Percentiles rank a stretch among this genome's conserved stretches.
Conservation (phyloP, 345 rosid species). For the Triadica sebifera region DNA sequence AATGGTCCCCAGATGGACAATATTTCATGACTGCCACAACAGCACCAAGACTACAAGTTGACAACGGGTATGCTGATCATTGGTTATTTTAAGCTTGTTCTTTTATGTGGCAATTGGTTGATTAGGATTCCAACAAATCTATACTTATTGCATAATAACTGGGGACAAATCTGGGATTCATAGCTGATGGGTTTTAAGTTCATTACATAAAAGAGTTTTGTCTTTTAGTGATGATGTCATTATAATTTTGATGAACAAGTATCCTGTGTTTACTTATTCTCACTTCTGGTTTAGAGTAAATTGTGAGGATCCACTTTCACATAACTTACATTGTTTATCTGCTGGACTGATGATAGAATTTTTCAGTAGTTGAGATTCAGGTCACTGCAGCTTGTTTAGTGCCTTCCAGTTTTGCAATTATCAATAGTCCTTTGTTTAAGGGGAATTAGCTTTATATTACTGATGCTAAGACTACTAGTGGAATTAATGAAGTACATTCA, state of each 20-base stretch:
- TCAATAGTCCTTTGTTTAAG: not conserved
- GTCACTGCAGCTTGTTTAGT: too few species aligned
- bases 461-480: not conserved
- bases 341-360: not conserved
- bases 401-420: not conserved
- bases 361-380: not conserved
- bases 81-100: not conserved
- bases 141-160: not conserved
- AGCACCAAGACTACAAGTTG: slow-evolving; percentile 91
- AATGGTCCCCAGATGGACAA: slow-evolving; percentile 92
- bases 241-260: not conserved
- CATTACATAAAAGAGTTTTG: not conserved
- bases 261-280: not conserved
- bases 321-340: not conserved
- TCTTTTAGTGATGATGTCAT: not conserved
- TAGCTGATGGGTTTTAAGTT: not conserved
- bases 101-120: not conserved
- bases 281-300: not conserved
- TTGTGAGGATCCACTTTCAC: not conserved
- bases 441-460: not conserved
- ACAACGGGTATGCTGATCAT: slow-evolving; percentile 72
- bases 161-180: not conserved
- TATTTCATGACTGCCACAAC: slow-evolving; percentile 96
- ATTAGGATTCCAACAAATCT: not conserved
- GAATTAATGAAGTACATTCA: not conserved